These are phyloP conservation scores for Gloeopeniophorella convolvens DNA, from an alignment of 768 basidiomycete genomes.

Conservation along the genomic window DNA sequence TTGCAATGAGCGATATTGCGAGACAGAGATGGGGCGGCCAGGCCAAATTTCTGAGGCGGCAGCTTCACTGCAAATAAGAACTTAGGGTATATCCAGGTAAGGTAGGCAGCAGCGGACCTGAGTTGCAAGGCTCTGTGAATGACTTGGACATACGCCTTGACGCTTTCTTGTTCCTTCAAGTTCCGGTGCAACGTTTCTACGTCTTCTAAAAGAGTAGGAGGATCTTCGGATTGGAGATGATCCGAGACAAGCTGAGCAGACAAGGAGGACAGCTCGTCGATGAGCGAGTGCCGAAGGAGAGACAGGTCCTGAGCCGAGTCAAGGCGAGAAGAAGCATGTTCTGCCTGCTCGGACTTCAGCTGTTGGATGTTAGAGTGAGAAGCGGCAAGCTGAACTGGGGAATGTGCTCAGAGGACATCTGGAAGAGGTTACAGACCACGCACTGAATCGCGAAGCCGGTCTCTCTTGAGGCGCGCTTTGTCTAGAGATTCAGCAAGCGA, in stretches of 20 bases:
- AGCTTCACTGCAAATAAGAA: conserved; percentile 40
- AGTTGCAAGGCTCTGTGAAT: conserved; percentile 63
- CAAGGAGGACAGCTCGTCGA: conserved; percentile 70
- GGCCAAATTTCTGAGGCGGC: conserved; percentile 48
- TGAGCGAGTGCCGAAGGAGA: conserved; percentile 66
- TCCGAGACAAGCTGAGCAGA: conserved; percentile 58
- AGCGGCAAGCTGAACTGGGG: conserved; percentile 50
- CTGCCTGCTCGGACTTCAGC: conserved; percentile 44
- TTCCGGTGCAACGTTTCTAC: conserved; percentile 73
- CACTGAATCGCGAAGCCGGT: conserved; percentile 27
- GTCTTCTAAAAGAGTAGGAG: conserved; percentile 70
- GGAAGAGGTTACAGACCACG: conserved; percentile 18
- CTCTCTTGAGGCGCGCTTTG: conserved; percentile 31
- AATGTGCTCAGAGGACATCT: conserved; percentile 29
- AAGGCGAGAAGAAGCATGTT: conserved; percentile 42
- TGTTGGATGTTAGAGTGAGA: conserved; percentile 44
- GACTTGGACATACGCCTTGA: conserved; percentile 70
- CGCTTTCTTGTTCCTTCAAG: conserved; percentile 68
- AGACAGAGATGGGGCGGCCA: conserved; percentile 36
- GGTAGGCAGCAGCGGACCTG: conserved; percentile 42
- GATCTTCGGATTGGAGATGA: conserved; percentile 38
- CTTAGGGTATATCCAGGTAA: background rate
- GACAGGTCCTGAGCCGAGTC: conserved; percentile 67
- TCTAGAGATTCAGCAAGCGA: conserved; percentile 43
- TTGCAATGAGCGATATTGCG: conserved; percentile 56